phyloP scores from a whole-genome alignment of 2,329 filamentous ascomycete genomes.

The Madurella fahalii region DNA sequence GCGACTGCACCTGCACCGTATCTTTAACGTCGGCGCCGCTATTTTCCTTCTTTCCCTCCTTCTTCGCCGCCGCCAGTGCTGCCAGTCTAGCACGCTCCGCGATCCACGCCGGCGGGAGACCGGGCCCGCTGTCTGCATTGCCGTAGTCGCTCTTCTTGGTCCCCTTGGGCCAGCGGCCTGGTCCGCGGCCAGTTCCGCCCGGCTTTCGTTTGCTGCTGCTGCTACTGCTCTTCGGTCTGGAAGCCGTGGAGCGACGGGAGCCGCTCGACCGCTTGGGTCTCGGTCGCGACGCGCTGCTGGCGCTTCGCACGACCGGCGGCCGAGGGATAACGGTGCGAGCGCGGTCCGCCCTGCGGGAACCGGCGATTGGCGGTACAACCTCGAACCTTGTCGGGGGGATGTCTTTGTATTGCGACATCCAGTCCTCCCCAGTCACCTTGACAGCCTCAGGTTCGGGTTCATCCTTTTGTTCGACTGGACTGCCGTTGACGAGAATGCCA shows the following conservation, averaged over 20 bases:
- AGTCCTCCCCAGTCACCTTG: slow-evolving; percentile 34
- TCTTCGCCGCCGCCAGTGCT: slow-evolving; percentile 11
- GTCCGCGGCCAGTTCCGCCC: slow-evolving; percentile 60
- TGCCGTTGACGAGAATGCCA: slow-evolving; percentile 23
- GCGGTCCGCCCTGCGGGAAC: slow-evolving; percentile 46
- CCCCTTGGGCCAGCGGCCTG: slow-evolving; percentile 63
- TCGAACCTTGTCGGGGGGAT: slow-evolving; percentile 72
- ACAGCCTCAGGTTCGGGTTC: slow-evolving; percentile 23
- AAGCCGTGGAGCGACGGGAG: slow-evolving; percentile 31
- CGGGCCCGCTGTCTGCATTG: slow-evolving; percentile 61
- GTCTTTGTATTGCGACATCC: slow-evolving; percentile 46
- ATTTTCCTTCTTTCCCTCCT: slow-evolving; percentile 24
- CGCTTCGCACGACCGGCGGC: slow-evolving; percentile 35
- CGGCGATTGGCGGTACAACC: slow-evolving; percentile 65
- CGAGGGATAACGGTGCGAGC: slow-evolving; percentile 41
- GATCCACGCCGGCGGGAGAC: slow-evolving; percentile 56
- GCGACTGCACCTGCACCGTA: slow-evolving; percentile 37
- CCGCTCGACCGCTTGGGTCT: slow-evolving; percentile 37
- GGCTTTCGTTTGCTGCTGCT: slow-evolving; percentile 47
- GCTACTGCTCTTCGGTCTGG: slow-evolving; percentile 39
- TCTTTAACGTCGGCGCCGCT: slow-evolving; percentile 31
- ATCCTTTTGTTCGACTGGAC: slow-evolving; percentile 7
- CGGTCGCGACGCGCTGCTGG: slow-evolving; percentile 36
- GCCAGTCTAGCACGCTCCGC: slow-evolving; percentile 30
- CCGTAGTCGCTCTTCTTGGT: slow-evolving; percentile 66